Evolutionary conservation across 352 stramenopile genomes (phyloP).

Genomic region (Phytopythium aichiense): DNA sequence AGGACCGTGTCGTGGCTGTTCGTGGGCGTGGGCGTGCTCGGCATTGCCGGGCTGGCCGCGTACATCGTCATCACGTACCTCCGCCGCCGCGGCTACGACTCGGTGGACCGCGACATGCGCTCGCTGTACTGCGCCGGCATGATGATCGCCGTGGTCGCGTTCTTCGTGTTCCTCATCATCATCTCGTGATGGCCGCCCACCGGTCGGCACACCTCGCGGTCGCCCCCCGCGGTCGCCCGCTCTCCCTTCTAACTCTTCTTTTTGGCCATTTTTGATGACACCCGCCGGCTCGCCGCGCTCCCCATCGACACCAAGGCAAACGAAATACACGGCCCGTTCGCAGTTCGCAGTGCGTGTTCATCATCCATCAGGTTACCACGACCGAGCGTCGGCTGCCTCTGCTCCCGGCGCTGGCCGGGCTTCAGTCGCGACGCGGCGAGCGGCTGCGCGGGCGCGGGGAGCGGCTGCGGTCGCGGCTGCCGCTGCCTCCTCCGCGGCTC

Average conservation of each 20-base stretch:
- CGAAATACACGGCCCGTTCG: background rate
- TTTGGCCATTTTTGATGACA: conserved; percentile 3
- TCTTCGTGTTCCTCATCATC: conserved; percentile 69
- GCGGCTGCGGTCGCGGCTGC: conserved; percentile 40
- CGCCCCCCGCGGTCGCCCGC: no score
- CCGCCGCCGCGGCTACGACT: conserved; percentile 63
- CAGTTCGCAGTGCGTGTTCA: background rate
- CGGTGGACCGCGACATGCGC: conserved; percentile 56
- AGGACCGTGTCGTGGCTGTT: conserved; percentile 26
- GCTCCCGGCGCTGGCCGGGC: background rate
- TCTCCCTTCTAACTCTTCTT: background rate
- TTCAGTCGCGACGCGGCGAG: conserved; percentile 55
- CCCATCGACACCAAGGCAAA: background rate
- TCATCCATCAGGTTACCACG: background rate
- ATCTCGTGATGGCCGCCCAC: conserved; percentile 25
- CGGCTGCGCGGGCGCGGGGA: conserved; percentile 38
- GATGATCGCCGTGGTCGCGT: conserved; percentile 50
- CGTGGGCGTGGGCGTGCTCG: conserved; percentile 33
- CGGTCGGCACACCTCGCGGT: background rate
- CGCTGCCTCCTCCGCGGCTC: conserved; percentile 16
- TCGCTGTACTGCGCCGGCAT: conserved; percentile 57
- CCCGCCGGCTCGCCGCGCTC: background rate
- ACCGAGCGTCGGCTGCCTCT: background rate
- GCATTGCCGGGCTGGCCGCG: conserved; percentile 30
- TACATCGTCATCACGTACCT: conserved; percentile 53